Evolutionary conservation across 352 stramenopile genomes (phyloP).

Genomic region (Paralagenidium karlingii): DNA sequence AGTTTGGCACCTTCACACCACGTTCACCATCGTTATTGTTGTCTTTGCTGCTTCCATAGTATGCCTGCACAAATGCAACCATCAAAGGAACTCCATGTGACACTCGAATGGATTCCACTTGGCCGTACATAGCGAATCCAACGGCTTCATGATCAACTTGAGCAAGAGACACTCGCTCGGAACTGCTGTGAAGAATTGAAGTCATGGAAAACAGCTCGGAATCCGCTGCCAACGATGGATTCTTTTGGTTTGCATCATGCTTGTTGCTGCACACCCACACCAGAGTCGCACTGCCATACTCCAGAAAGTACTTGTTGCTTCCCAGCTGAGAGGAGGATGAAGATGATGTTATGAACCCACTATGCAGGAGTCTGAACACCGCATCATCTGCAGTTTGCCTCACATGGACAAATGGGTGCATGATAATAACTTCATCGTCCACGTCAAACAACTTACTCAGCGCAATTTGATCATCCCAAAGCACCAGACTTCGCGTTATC

Average conservation of each 20-base stretch:
- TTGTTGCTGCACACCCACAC: constrained; percentile 15
- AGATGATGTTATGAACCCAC: too few relatives aligned
- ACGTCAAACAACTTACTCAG: constrained; percentile 47
- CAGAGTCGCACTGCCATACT: constrained; percentile 46
- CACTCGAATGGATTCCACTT: constrained; percentile 32
- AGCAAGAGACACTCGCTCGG: constrained; percentile 13
- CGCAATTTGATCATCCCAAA: constrained; percentile 59
- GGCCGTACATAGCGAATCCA: constrained; percentile 42
- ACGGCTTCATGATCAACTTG: constrained; percentile 23
- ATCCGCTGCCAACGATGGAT: constrained; percentile 1
- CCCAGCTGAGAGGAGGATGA: constrained; percentile 39
- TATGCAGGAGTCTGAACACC: too few relatives aligned
- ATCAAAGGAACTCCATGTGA: constrained; percentile 46
- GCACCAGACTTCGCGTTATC: constrained; percentile 36
- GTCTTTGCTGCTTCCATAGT: too few relatives aligned
- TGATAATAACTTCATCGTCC: constrained; percentile 35
- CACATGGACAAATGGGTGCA: constrained; percentile 50
- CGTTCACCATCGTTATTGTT: too few relatives aligned
- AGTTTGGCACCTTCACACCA: constrained; percentile 51
- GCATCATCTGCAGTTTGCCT: constrained; percentile 20
- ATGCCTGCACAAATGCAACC: constrained; percentile 53
- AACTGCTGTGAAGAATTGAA: constrained; percentile 9
- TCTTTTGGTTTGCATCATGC: neutral
- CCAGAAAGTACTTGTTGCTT: constrained; percentile 35
- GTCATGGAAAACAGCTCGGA: constrained; percentile 1